Percentiles rank a stretch among this genome's conserved stretches.
phyloP scores from a whole-genome alignment of 495 filamentous ascomycete species.

The Lasiosphaeria hispida region DNA sequence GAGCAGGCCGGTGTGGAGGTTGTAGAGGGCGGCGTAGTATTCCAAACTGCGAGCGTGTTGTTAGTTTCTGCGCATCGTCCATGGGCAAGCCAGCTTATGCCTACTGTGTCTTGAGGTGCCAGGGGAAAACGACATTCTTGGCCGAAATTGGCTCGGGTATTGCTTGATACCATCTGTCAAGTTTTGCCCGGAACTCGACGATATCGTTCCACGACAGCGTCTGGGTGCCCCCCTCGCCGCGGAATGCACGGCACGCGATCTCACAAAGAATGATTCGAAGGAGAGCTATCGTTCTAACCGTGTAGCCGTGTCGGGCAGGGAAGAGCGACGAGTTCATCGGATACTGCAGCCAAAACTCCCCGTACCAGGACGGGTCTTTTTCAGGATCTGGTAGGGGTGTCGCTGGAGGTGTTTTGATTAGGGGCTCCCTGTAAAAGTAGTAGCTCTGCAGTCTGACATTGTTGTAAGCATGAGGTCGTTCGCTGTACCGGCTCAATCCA shows the following conservation, averaged over 20 bases:
- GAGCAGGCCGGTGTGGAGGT: neutral
- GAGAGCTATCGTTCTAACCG: constrained; percentile 24
- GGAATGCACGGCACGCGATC: neutral
- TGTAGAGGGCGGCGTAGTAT: constrained; percentile 4
- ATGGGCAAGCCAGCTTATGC: no score
- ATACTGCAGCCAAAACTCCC: constrained; percentile 33
- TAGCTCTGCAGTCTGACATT: constrained; percentile 12
- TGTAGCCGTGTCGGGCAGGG: constrained; percentile 18
- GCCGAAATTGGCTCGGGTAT: neutral
- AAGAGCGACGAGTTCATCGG: constrained; percentile 20
- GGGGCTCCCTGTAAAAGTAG: constrained; percentile 24
- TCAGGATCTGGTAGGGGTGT: constrained; percentile 27
- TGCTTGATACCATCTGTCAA: neutral
- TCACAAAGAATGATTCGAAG: constrained; percentile 23
- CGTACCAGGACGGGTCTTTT: constrained; percentile 25
- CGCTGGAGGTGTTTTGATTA: constrained; percentile 22
- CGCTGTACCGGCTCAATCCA: no score
- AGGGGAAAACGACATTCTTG: constrained; percentile 3
- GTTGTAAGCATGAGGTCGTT: no score
- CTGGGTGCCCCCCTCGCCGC: neutral
- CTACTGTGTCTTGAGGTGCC: constrained; percentile 4
- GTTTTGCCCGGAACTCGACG: constrained; percentile 13
- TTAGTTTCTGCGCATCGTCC: neutral
- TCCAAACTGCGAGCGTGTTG: neutral
- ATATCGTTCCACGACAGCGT: constrained; percentile 2